Conservation (phyloP, 2,329 filamentous ascomycete species). For the Lasiodiplodia theobromae region DNA sequence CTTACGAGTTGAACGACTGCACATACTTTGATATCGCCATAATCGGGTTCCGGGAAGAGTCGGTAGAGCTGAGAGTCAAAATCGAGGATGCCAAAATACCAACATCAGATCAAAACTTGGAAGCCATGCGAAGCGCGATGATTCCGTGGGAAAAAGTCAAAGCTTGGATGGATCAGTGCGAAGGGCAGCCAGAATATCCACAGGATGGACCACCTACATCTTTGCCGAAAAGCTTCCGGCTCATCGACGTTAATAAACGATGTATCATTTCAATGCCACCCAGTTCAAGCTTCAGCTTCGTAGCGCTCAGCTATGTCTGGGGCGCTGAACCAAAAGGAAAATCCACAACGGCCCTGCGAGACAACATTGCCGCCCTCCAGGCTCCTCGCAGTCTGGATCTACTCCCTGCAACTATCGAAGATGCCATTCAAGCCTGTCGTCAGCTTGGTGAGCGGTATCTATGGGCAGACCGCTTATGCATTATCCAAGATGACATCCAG, state of each 20-base stretch:
- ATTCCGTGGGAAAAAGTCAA: neutral
- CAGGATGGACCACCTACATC: neutral
- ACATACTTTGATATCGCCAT: neutral
- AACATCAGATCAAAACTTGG: neutral
- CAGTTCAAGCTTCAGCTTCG: neutral
- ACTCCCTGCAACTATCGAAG: conserved; percentile 10
- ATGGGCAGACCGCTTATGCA: conserved; percentile 28
- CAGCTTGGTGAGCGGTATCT: conserved; percentile 9
- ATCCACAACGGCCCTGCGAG: neutral
- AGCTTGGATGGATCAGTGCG: neutral
- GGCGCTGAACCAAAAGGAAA: neutral
- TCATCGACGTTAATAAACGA: conserved; percentile 10
- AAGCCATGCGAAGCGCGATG: neutral
- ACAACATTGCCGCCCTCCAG: neutral
- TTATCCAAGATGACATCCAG: conserved; percentile 24
- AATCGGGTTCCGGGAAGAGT: neutral
- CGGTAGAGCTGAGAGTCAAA: neutral
- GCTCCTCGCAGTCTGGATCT: neutral
- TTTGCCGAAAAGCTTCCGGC: neutral
- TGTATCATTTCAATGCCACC: conserved; percentile 6
- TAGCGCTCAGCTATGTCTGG: conserved; percentile 29
- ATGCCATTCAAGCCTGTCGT: conserved; percentile 11
- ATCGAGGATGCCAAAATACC: neutral
- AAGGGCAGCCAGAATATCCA: neutral
- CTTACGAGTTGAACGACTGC: neutral